Evolutionary conservation across 2,329 filamentous ascomycete genomes (phyloP), one percentile per base, ranked within the genome.

Genomic region (Corynespora cassiicola): DNA sequence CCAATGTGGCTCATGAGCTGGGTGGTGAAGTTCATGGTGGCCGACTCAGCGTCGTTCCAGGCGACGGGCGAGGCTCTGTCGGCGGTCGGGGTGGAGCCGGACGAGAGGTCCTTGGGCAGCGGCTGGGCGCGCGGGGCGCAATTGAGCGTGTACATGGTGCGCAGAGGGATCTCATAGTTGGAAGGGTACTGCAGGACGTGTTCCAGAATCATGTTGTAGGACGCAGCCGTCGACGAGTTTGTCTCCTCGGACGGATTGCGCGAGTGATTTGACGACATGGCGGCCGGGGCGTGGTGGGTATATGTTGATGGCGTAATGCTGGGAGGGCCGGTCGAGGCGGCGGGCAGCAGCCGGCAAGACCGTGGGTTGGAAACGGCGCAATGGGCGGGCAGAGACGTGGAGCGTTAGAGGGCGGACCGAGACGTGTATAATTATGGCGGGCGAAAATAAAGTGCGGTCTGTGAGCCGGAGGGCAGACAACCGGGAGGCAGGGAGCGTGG

Each of bases 111-210:
- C 27, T 53, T 58, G 20, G 63, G 65, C 9, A 68, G 50, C 26
- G 66, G 62, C 23, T 70, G 66, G n/a, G 69, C 66, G 33, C 72
- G 75, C 12, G 80, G 75, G 12, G 78, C 76, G 45, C 78, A 82
- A 58, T 86, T 86, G 62, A 86, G 73, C 17, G 78, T 77, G 69
- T 85, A 86, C 79, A 86, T 85, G 47, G 81, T 85, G 40, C 82
- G 78, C 18, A 86, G 73, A 14, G 83, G 83, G 20, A 86, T 80
- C 54, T 86, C 83, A 57, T 86, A 85, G 52, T 74, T 79, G 54
- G 75, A 76, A 7, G 81, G 81, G 57, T 85, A 82, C 41, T 78
- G 76, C 36, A 84, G 67, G 40, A 83, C 73, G 59, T 70, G 66
- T 39, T 70, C 67, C 38, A 70, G 59, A 32, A 69, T 63, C 36